Base-by-base conservation (phyloP, 495 filamentous ascomycete genomes). In the Glonium stellatum region DNA sequence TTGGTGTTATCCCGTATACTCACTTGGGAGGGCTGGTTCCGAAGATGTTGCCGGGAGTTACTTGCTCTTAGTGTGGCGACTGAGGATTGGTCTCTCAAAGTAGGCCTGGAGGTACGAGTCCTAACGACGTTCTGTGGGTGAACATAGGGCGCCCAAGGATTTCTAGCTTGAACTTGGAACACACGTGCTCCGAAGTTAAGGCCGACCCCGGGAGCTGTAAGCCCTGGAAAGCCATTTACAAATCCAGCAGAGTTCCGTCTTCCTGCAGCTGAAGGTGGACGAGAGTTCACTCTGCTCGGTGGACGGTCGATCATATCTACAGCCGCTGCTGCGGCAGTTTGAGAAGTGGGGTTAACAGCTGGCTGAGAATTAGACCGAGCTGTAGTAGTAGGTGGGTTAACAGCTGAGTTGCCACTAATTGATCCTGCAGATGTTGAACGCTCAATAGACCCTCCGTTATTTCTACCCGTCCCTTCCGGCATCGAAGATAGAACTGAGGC, bases 1-100 rank as follows among this genome's bases (percentile, higher is more conserved):
- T 18, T 54, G 4, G 47, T 54, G 34, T 13, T 23, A 41, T 66
- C 59, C 12, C 63, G 49, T 21, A 62, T 63, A 50, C 60, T 68
- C 12, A 58, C 60, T 54, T 60, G 57, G 12, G 62, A 65, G 11
- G 58, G 52, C 31, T 61, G 62, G 18, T 35, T 47, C 25, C 62
- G 58, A 27, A 65, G 23, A 27, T 23, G 41, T 22, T 53, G 13
- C 13, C 57, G 60, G 10, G 69, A 71, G 27, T 27, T 60, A 4
- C 61, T 54, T 25, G 69, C 56, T 19, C 69, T 59, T 13, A 71
- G 48, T 6, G 69, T 71, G 10, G 67, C 69, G 0, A 61, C 67
- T 15, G 69, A 71, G 8, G 69, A 59, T 60, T 71, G 69, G n/a
- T 71, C 67, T 27, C 67, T 57, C 1, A 71, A 55, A 12, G 50